Conservation (phyloP, 2,329 filamentous ascomycete genomes). For the Scopulariopsis brevicaulis region DNA sequence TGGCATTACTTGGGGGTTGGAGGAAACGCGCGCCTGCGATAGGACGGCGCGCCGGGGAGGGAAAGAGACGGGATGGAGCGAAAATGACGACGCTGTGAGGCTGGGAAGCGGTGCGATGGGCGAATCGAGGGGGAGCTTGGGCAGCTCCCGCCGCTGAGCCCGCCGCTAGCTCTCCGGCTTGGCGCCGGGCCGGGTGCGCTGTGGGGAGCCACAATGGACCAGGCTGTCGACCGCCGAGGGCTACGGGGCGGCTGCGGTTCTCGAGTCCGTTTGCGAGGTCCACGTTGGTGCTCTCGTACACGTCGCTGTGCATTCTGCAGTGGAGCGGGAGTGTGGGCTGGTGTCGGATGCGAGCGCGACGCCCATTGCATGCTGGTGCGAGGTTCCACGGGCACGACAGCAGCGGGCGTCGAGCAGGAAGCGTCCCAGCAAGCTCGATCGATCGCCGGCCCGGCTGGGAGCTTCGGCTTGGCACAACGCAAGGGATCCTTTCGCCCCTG, state of each 20-base stretch:
- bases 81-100: background rate
- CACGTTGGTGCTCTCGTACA: no score
- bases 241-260: background rate
- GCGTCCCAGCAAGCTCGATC: no score
- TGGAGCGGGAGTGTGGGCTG: no score
- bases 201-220: background rate
- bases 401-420: no score
- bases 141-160: background rate
- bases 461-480: background rate
- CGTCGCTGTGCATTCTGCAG: no score
- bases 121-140: background rate
- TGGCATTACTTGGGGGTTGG: background rate
- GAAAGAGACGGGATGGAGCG: background rate
- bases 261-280: background rate
- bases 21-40: background rate
- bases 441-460: background rate
- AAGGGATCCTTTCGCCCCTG: background rate
- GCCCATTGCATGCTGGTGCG: no score
- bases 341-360: no score
- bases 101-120: background rate
- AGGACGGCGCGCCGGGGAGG: background rate
- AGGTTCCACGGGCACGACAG: no score
- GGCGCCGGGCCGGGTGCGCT: background rate
- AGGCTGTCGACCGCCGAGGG: background rate
- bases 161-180: background rate